Conservation (phyloP, 108 stramenopile species). For the Seminavis robusta region DNA sequence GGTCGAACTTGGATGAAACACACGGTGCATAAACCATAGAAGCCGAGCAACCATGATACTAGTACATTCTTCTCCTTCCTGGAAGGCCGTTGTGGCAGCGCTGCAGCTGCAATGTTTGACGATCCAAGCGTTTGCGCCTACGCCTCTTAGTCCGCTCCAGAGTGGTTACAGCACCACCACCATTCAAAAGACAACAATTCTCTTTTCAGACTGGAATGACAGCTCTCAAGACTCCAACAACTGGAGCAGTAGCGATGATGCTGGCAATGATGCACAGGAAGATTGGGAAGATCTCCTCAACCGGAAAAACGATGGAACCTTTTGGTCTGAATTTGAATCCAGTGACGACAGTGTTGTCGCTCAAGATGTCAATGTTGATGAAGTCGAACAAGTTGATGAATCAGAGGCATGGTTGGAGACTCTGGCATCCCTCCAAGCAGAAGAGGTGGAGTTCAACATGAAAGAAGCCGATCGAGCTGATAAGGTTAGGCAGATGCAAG, state of each 20-base stretch:
- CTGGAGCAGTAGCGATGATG: slow-evolving; percentile 27
- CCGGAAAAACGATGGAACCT: slow-evolving; percentile 55
- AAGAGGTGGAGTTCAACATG: slow-evolving; percentile 72
- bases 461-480: slow-evolving; percentile 76
- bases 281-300: slow-evolving; percentile 59
- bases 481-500: slow-evolving; percentile 80
- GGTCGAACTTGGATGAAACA: too few species aligned
- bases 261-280: slow-evolving; percentile 1
- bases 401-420: slow-evolving; percentile 76
- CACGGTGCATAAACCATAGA: too few species aligned
- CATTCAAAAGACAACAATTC: too few species aligned
- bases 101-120: too few species aligned
- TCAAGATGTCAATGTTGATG: not conserved
- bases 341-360: too few species aligned
- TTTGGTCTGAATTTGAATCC: slow-evolving; percentile 68
- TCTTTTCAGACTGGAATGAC: slow-evolving; percentile 8
- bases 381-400: slow-evolving; percentile 22
- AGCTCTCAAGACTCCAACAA: slow-evolving; percentile 13
- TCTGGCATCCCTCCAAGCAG: slow-evolving; percentile 56
- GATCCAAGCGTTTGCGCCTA: too few species aligned
- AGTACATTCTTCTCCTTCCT: too few species aligned
- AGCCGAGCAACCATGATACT: too few species aligned
- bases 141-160: too few species aligned
- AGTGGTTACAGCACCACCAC: too few species aligned
- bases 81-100: too few species aligned